Conservation (phyloP, 1,284 basidiomycete genomes). For the Vanrija sp. region DNA sequence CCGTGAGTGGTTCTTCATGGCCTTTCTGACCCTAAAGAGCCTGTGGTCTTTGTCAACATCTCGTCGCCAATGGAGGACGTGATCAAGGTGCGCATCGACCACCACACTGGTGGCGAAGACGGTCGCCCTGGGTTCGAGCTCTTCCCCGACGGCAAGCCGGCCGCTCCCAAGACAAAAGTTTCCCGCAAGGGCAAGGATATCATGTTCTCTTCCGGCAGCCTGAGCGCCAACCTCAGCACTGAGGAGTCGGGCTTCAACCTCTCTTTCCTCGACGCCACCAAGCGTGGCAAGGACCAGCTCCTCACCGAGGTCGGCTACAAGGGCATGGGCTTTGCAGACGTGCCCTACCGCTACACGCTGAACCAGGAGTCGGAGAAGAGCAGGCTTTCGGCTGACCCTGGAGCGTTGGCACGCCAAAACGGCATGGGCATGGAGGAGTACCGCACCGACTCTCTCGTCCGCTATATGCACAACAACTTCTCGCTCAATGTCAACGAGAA, state of each 20-base stretch:
- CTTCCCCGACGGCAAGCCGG: conserved; percentile 59
- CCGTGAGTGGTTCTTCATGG: conserved; percentile 53
- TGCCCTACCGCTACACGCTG: conserved; percentile 61
- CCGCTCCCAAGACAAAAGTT: conserved; percentile 53
- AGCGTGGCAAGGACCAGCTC: conserved; percentile 5
- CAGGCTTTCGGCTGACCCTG: conserved; percentile 56
- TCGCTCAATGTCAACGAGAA: conserved; percentile 66
- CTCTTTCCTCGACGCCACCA: conserved; percentile 45
- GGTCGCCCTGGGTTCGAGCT: conserved; percentile 57
- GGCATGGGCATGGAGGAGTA: conserved; percentile 8
- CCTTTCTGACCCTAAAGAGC: conserved; percentile 45
- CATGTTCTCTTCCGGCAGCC: conserved; percentile 43
- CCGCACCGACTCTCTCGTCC: conserved; percentile 17
- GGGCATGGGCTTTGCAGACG: conserved; percentile 62
- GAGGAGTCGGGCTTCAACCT: conserved; percentile 47
- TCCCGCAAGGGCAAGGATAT: conserved; percentile 47
- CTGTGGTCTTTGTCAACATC: conserved; percentile 59
- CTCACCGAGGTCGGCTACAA: conserved; percentile 54
- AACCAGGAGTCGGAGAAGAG: conserved; percentile 60
- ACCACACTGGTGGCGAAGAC: conserved; percentile 55
- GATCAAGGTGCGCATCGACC: conserved; percentile 54
- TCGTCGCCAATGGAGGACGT: conserved; percentile 65
- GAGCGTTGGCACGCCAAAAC: conserved; percentile 15
- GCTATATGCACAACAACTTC: conserved; percentile 64
- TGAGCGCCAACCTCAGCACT: conserved; percentile 32